Conservation (phyloP, 345 rosid genomes). For the Gossypium australe region DNA sequence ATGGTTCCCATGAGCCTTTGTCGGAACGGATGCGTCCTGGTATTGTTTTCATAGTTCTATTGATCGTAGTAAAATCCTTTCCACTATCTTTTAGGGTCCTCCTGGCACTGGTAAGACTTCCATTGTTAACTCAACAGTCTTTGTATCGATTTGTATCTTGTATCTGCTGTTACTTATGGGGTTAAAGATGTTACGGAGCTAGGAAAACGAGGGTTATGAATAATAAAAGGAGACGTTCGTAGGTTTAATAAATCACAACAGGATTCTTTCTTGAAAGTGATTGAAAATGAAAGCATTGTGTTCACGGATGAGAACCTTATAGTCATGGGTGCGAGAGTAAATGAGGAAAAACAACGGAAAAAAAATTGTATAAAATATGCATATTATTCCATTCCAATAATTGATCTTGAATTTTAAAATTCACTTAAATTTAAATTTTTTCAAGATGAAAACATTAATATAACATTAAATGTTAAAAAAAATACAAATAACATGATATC, state of each 20-base stretch:
- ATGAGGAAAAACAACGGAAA: too few species aligned
- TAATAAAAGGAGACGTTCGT: constrained; percentile 61
- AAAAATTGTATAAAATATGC: too few species aligned
- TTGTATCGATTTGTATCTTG: constrained; percentile 44
- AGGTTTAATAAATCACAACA: constrained; percentile 79
- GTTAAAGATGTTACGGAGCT: constrained; percentile 74
- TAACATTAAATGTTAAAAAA: too few species aligned
- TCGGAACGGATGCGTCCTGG: constrained; percentile 84
- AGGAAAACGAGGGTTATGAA: constrained; percentile 39
- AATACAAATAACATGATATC: too few species aligned
- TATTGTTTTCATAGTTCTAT: constrained; percentile 55
- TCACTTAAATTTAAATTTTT: too few species aligned
- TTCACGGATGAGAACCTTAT: constrained; percentile 82
- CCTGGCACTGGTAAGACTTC: constrained; percentile 90
- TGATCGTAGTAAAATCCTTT: constrained; percentile 52
- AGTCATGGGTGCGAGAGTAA: constrained; percentile 11
- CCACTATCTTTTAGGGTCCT: constrained; percentile 74
- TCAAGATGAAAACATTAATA: too few species aligned
- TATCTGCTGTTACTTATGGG: constrained; percentile 68
- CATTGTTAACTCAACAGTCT: constrained; percentile 44
- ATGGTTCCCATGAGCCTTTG: constrained; percentile 34
- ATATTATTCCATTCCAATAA: too few species aligned
- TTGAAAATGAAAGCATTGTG: constrained; percentile 80
- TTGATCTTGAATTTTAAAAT: too few species aligned
- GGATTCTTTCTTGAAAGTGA: constrained; percentile 74